Evolutionary conservation across 768 basidiomycete species (phyloP).

Genomic region (Gelatoporia subvermispora): DNA sequence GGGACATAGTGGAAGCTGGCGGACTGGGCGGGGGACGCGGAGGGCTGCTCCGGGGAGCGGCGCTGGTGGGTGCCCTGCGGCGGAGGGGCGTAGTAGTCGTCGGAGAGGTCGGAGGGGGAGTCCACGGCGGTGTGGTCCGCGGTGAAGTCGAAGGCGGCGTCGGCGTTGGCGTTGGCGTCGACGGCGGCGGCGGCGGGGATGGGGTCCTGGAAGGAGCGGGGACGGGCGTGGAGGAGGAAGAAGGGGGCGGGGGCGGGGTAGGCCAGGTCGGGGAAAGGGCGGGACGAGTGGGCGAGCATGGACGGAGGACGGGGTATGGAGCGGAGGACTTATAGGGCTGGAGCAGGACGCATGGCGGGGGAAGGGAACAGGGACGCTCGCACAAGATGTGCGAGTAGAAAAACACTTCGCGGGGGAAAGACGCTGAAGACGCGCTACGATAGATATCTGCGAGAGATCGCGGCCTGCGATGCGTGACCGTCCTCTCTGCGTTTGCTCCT

Average conservation of each 20-base stretch:
- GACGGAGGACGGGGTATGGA: neutral
- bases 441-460: neutral
- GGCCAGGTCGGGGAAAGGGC: conserved; percentile 7
- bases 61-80: no score
- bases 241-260: conserved; percentile 11
- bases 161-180: neutral
- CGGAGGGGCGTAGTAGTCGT: conserved; percentile 5
- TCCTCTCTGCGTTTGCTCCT: no score
- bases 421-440: neutral
- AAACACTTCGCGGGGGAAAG: neutral
- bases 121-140: conserved; percentile 9
- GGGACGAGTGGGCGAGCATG: conserved; percentile 5
- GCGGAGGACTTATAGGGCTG: neutral
- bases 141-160: conserved; percentile 8
- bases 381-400: neutral
- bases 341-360: neutral
- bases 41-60: conserved; percentile 5
- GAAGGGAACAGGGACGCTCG: neutral
- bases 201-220: conserved; percentile 11
- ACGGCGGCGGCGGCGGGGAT: conserved; percentile 1
- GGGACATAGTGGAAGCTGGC: conserved; percentile 16
- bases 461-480: no score
- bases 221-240: conserved; percentile 5
- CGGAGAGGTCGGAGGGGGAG: conserved; percentile 1
- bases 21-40: neutral